These are phyloP conservation scores for Tricholoma saponaceum DNA, from an alignment of 768 basidiomycete species.

Conservation along the genomic window DNA sequence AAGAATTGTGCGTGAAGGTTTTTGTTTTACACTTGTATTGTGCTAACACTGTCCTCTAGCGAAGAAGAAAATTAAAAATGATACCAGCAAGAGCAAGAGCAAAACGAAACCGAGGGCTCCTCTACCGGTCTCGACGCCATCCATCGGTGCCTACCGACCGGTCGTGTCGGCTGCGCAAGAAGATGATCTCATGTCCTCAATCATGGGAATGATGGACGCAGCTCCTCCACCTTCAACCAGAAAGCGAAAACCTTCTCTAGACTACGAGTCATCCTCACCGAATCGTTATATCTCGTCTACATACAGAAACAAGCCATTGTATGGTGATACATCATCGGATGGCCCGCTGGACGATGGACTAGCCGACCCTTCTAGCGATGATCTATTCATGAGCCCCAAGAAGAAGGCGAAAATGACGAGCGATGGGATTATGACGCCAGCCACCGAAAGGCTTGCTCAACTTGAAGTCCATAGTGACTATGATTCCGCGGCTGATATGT, in stretches of 20 bases:
- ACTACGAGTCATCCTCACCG: conserved; percentile 39
- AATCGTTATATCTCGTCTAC: conserved; percentile 21
- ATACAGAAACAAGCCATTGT: conserved; percentile 29
- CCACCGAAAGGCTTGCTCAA: conserved; percentile 52
- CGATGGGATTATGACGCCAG: conserved; percentile 45
- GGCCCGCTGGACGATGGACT: conserved; percentile 33
- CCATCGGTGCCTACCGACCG: conserved; percentile 80
- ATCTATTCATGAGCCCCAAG: conserved; percentile 60
- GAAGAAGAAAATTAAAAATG: conserved; percentile 42
- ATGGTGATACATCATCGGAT: conserved; percentile 45
- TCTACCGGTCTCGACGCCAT: conserved; percentile 50
- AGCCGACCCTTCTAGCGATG: conserved; percentile 50
- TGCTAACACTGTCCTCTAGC: conserved; percentile 10
- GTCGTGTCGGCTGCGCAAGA: conserved; percentile 75
- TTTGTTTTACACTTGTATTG: not conserved
- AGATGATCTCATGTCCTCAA: conserved; percentile 80
- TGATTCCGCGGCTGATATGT: conserved; percentile 35
- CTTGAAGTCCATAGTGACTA: conserved; percentile 55
- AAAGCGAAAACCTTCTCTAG: conserved; percentile 66
- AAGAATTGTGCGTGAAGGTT: conserved; percentile 33
- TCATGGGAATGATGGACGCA: conserved; percentile 71
- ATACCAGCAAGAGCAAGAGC: conserved; percentile 28
- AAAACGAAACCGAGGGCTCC: conserved; percentile 47
- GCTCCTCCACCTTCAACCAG: conserved; percentile 33
- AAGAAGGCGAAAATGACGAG: conserved; percentile 51